These are phyloP conservation scores for Coprinellus aureogranulatus DNA, from an alignment of 768 basidiomycete genomes.

Conservation along the genomic window DNA sequence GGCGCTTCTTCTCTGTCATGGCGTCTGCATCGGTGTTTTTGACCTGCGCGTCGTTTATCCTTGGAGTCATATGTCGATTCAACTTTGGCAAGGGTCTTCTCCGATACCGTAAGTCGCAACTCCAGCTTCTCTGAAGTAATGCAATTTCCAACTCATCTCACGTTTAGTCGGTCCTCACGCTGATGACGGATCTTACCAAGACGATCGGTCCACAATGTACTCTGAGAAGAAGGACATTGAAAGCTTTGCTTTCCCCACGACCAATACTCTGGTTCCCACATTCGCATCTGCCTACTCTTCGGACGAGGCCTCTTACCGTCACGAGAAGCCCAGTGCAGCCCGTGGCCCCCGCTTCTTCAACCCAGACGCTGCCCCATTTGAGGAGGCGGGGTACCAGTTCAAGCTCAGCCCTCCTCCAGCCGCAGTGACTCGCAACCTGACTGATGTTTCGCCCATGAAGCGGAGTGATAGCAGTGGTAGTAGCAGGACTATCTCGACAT, in stretches of 20 bases:
- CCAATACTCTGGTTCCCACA: conserved; percentile 51
- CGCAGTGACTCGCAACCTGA: conserved; percentile 35
- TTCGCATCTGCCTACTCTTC: conserved; percentile 42
- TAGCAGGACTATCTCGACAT: conserved; percentile 40
- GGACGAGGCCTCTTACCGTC: conserved; percentile 21
- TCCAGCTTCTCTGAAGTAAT: conserved; percentile 7
- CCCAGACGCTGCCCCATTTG: conserved; percentile 38
- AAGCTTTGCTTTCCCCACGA: conserved; percentile 53
- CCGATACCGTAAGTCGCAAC: conserved; percentile 55
- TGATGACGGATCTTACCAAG: conserved; percentile 21
- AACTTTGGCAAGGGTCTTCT: conserved; percentile 79
- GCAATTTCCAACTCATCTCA: conserved; percentile 6
- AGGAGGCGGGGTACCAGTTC: conserved; percentile 19
- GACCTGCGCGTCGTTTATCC: conserved; percentile 49
- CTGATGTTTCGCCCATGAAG: conserved; percentile 22
- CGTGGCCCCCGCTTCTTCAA: conserved; percentile 51
- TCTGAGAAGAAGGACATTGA: conserved; percentile 47
- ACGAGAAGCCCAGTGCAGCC: conserved; percentile 10
- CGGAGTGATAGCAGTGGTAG: conserved; percentile 27
- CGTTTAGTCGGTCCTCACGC: conserved; percentile 57
- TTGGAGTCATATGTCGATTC: conserved; percentile 65
- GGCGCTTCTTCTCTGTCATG: conserved; percentile 73
- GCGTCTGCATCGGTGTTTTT: conserved; percentile 56
- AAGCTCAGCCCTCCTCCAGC: conserved; percentile 31
- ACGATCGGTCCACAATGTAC: conserved; percentile 25